Conservation (phyloP, 2,329 filamentous ascomycete genomes). For the Didymella keratinophila region DNA sequence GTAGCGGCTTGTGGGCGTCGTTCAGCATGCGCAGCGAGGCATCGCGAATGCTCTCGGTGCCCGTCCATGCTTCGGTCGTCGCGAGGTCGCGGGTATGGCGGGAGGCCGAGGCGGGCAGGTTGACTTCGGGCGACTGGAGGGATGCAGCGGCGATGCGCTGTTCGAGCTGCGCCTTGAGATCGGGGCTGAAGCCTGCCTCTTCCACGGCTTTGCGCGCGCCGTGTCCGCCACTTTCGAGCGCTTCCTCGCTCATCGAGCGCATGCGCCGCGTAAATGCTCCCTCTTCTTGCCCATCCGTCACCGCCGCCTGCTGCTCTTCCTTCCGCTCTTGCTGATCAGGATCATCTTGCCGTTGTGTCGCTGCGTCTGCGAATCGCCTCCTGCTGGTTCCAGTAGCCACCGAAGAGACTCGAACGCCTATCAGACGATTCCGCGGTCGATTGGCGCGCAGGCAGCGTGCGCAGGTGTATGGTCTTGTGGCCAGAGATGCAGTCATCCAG, state of each 20-base stretch:
- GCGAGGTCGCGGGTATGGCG: slow-evolving; percentile 74
- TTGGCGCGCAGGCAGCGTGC: slow-evolving; percentile 52
- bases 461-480: slow-evolving; percentile 42
- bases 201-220: slow-evolving; percentile 65
- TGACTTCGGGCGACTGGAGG: slow-evolving; percentile 63
- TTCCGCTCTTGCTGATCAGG: not conserved
- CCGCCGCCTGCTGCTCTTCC: not conserved
- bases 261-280: slow-evolving; percentile 67
- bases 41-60: slow-evolving; percentile 76
- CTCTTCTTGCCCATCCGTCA: slow-evolving; percentile 40
- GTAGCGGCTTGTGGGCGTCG: slow-evolving; percentile 65
- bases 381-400: slow-evolving; percentile 17
- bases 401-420: slow-evolving; percentile 17
- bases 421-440: slow-evolving; percentile 20
- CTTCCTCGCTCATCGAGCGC: slow-evolving; percentile 67
- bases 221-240: slow-evolving; percentile 62
- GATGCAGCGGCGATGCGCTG: slow-evolving; percentile 65
- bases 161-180: slow-evolving; percentile 65
- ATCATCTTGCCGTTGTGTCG: slow-evolving; percentile 25
- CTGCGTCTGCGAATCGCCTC: slow-evolving; percentile 36
- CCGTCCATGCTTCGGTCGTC: slow-evolving; percentile 76
- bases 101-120: slow-evolving; percentile 68
- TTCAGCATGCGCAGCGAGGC: slow-evolving; percentile 80
- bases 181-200: slow-evolving; percentile 69
- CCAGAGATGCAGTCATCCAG: slow-evolving; percentile 43